Conservation (phyloP, 2,329 filamentous ascomycete species). For the Aspergillus pseudoglaucus region DNA sequence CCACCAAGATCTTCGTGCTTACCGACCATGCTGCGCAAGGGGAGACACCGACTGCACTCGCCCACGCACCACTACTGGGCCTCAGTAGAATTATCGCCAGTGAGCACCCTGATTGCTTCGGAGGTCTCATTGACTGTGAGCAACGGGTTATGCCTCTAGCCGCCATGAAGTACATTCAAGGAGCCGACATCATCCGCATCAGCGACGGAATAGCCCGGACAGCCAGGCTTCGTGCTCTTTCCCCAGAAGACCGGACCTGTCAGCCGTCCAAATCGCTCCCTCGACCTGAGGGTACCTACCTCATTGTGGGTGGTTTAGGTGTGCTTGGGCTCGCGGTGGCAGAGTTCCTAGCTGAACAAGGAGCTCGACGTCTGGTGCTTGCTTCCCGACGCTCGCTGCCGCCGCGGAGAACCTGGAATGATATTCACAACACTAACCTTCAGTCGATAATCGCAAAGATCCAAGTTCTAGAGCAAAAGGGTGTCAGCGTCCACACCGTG, state of each 20-base stretch:
- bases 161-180: conserved; percentile 34
- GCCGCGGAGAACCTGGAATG: conserved; percentile 25
- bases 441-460: conserved; percentile 18
- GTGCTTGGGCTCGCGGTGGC: conserved; percentile 35
- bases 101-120: conserved; percentile 34
- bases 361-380: conserved; percentile 37
- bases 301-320: conserved; percentile 40
- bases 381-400: conserved; percentile 35
- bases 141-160: conserved; percentile 25
- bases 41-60: conserved; percentile 23
- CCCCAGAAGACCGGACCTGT: conserved; percentile 1
- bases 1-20: conserved; percentile 24
- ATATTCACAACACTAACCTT: not conserved
- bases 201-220: conserved; percentile 32
- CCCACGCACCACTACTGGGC: conserved; percentile 31
- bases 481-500: conserved; percentile 26
- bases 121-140: conserved; percentile 35
- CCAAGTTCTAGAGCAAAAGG: conserved; percentile 24
- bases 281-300: conserved; percentile 31
- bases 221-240: conserved; percentile 21
- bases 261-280: conserved; percentile 16
- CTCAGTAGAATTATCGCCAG: conserved; percentile 33
- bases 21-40: conserved; percentile 20
- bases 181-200: conserved; percentile 33
- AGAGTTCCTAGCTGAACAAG: conserved; percentile 34